Conservation (phyloP, 2,329 filamentous ascomycete species). For the Colletotrichum sp. region DNA sequence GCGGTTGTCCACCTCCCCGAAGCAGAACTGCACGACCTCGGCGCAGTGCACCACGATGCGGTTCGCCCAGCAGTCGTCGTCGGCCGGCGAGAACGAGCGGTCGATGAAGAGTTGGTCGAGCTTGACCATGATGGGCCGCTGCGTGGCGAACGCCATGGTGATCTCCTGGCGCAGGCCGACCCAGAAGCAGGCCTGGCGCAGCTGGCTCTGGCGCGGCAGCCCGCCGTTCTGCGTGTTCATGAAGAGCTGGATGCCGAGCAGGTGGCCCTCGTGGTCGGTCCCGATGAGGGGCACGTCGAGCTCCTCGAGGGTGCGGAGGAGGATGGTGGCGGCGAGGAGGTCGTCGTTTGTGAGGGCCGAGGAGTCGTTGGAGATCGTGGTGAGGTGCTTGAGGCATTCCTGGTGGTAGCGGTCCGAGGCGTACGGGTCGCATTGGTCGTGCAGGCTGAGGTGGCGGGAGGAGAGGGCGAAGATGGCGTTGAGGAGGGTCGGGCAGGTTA, state of each 20-base stretch:
- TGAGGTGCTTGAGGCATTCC: conserved; percentile 43
- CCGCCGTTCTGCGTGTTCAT: conserved; percentile 40
- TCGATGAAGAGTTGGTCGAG: conserved; percentile 56
- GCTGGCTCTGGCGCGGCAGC: conserved; percentile 38
- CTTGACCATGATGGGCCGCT: conserved; percentile 50
- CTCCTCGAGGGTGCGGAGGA: conserved; percentile 62
- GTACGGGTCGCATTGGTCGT: conserved; percentile 49
- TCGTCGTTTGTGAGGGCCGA: conserved; percentile 50
- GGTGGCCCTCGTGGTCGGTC: conserved; percentile 50
- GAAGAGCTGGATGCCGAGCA: conserved; percentile 50
- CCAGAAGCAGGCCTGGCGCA: conserved; percentile 62
- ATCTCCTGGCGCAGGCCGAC: conserved; percentile 65
- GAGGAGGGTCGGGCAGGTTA: conserved; percentile 52
- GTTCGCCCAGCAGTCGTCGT: conserved; percentile 64
- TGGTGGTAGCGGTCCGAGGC: conserved; percentile 58
- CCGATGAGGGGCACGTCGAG: conserved; percentile 43
- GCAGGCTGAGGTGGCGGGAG: conserved; percentile 52
- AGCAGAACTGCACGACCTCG: conserved; percentile 69
- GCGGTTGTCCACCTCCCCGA: conserved; percentile 43
- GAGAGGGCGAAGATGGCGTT: conserved; percentile 61
- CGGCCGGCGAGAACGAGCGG: conserved; percentile 47
- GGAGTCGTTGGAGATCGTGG: conserved; percentile 46
- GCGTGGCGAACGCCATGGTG: conserved; percentile 57
- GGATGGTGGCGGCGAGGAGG: conserved; percentile 59
- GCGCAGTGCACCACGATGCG: conserved; percentile 66